phyloP scores from a whole-genome alignment of 805 yeast genomes.

The Cyberlindnera nakhonratchasimensis region DNA sequence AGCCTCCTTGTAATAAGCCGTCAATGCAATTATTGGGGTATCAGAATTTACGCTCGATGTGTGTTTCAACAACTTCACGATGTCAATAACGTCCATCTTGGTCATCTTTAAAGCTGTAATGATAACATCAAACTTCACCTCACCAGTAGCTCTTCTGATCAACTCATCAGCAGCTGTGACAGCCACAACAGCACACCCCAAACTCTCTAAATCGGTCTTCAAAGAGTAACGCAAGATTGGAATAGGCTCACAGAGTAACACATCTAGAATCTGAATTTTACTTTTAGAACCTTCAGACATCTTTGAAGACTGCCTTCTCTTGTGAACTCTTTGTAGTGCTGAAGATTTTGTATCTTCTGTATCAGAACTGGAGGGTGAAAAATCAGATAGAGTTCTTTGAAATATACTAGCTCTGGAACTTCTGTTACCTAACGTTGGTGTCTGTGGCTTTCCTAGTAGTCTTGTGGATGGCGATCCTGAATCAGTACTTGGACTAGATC shows the following conservation, averaged over 20 bases:
- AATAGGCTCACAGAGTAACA: constrained; percentile 81
- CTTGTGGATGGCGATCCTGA: constrained; percentile 28
- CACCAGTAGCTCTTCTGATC: constrained; percentile 75
- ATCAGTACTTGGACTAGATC: constrained; percentile 34
- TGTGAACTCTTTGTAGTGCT: constrained; percentile 50
- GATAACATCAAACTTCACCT: constrained; percentile 79
- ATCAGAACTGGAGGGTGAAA: constrained; percentile 59
- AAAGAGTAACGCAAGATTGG: constrained; percentile 74
- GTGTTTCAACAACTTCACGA: constrained; percentile 67
- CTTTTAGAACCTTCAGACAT: constrained; percentile 24
- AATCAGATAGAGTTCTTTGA: constrained; percentile 30
- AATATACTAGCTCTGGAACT: constrained; percentile 23
- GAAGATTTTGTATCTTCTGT: constrained; percentile 53
- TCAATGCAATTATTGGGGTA: constrained; percentile 75
- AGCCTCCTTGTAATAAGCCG: constrained; percentile 72
- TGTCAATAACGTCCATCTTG: constrained; percentile 68
- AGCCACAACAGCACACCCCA: constrained; percentile 79
- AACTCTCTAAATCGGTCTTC: constrained; percentile 55
- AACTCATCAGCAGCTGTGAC: constrained; percentile 80
- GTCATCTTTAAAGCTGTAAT: constrained; percentile 70
- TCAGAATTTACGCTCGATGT: constrained; percentile 75
- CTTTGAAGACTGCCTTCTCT: constrained; percentile 50
- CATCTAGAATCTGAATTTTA: constrained; percentile 46
- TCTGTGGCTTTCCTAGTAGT: constrained; percentile 20
- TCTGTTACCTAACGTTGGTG: constrained; percentile 20